A percentile compares a stretch with the other conserved stretches of the same genome.
These are phyloP conservation scores for Corchorus capsularis DNA, from an alignment of 345 rosid genomes.

Conservation along the genomic window DNA sequence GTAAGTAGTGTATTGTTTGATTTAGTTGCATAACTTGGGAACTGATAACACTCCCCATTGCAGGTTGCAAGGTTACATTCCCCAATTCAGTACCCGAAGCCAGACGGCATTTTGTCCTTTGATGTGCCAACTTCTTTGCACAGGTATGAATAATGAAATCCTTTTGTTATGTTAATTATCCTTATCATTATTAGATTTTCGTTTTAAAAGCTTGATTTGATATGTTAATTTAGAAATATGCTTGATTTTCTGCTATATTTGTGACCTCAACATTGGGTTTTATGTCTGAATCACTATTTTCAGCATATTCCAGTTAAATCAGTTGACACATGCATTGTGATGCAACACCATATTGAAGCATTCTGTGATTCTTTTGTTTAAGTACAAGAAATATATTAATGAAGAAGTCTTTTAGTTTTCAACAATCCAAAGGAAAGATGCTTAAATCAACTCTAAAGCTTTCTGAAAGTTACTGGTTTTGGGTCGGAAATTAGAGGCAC, in stretches of 20 bases:
- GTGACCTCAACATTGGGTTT: not conserved
- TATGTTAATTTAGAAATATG: not conserved
- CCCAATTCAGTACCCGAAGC: slow-evolving; percentile 76
- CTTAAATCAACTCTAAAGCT: no score
- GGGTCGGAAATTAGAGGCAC: no score
- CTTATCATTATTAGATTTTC: not conserved
- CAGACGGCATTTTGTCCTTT: slow-evolving; percentile 85
- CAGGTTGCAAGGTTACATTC: slow-evolving; percentile 69
- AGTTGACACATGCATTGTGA: no score
- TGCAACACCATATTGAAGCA: no score
- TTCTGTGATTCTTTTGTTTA: no score
- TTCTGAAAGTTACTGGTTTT: no score
- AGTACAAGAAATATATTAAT: no score
- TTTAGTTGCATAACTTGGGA: not conserved
- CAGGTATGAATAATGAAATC: slow-evolving; percentile 47
- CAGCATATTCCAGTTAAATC: no score
- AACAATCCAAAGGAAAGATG: no score
- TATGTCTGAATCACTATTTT: not conserved
- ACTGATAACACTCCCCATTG: slow-evolving; percentile 18
- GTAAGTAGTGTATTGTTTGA: no score
- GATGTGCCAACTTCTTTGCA: slow-evolving; percentile 89
- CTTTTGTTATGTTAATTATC: not conserved
- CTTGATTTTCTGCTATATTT: not conserved
- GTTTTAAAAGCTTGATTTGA: not conserved
- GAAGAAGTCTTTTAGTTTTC: no score